These are phyloP conservation scores for Neurospora sp. DNA, from an alignment of 495 filamentous ascomycete genomes.

Conservation along the genomic window DNA sequence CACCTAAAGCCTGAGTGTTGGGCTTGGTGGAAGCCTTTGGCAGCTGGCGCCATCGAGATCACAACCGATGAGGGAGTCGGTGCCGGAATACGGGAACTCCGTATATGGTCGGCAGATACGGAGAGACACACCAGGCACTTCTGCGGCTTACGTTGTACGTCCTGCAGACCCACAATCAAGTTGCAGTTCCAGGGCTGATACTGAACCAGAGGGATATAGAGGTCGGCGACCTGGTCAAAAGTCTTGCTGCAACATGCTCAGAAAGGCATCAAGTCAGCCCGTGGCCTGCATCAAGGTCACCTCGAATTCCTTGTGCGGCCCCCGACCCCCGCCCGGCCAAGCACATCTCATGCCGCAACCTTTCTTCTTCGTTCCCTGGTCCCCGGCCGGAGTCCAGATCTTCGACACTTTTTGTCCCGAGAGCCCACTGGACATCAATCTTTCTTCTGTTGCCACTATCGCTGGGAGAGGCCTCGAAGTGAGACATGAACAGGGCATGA, in stretches of 20 bases:
- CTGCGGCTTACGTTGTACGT: neutral
- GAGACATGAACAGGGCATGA: constrained; percentile 9
- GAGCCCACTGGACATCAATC: neutral
- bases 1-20: neutral
- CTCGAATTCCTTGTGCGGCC: neutral
- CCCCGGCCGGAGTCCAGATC: neutral
- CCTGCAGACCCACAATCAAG: neutral
- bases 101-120: neutral
- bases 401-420: neutral
- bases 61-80: neutral
- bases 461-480: constrained; percentile 4
- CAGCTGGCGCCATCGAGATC: neutral
- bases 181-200: neutral
- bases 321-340: neutral
- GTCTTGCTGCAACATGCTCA: neutral
- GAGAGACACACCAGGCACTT: neutral
- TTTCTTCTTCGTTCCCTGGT: constrained; percentile 1
- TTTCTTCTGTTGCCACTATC: constrained; percentile 8
- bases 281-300: constrained; percentile 1
- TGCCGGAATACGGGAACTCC: neutral
- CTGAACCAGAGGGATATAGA: neutral
- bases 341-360: neutral
- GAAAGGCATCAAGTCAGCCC: neutral
- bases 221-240: neutral
- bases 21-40: neutral